phyloP scores from a whole-genome alignment of 768 basidiomycete species.

The Amanita rubescens region DNA sequence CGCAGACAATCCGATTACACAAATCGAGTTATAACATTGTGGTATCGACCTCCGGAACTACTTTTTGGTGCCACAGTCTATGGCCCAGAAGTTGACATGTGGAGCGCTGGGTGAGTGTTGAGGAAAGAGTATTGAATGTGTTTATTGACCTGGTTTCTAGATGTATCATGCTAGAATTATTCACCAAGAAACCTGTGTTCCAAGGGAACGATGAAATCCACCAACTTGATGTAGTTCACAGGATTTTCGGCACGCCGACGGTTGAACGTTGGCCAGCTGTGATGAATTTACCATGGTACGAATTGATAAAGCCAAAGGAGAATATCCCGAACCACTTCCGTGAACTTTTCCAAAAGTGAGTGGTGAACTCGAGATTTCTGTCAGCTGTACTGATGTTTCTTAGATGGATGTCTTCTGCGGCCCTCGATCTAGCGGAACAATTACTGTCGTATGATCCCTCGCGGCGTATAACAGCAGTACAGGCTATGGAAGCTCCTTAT shows the following conservation, averaged over 20 bases:
- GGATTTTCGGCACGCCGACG: constrained; percentile 84
- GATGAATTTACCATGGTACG: constrained; percentile 90
- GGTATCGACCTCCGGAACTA: constrained; percentile 96
- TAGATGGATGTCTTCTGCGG: constrained; percentile 84
- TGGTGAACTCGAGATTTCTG: constrained; percentile 4
- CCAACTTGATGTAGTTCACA: constrained; percentile 91
- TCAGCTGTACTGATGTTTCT: not conserved
- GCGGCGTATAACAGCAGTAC: constrained; percentile 65
- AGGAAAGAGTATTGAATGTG: not conserved
- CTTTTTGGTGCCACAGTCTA: constrained; percentile 94
- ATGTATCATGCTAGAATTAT: constrained; percentile 98
- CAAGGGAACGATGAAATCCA: constrained; percentile 98
- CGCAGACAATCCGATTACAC: constrained; percentile 89
- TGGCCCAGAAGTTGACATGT: constrained; percentile 98
- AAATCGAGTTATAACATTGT: constrained; percentile 97
- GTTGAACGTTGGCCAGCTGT: constrained; percentile 78
- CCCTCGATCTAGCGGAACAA: constrained; percentile 78
- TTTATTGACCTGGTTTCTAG: constrained; percentile 32
- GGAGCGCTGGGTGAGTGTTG: constrained; percentile 87
- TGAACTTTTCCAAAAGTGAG: constrained; percentile 79
- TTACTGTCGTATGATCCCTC: constrained; percentile 78
- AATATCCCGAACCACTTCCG: constrained; percentile 68
- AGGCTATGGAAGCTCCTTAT: constrained; percentile 79
- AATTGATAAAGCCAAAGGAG: constrained; percentile 90
- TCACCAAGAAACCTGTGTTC: constrained; percentile 93